Base-by-base conservation (phyloP, 1,284 basidiomycete genomes). In the Thecaphora thlaspeos region DNA sequence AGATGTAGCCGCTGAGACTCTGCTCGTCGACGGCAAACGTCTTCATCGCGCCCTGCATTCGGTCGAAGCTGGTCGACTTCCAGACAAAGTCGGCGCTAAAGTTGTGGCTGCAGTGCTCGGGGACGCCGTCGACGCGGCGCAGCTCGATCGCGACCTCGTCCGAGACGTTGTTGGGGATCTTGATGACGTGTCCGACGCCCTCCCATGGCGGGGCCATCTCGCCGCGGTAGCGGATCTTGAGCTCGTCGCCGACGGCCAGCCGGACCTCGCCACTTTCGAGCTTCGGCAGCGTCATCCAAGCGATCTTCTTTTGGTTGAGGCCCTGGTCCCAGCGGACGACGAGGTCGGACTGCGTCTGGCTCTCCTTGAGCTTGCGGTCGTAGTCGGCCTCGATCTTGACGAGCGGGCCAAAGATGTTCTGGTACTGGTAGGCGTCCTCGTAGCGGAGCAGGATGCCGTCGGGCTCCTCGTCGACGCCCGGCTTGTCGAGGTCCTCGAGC, bases 301-400 rank as follows among this genome's bases (percentile, higher is more conserved):
- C 94, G 17, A 97, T 88, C 32, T 93, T 86, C 80, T 96, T 97
- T 80, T 96, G 93, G 78, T 98, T 98, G 61, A 97, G 81, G 80
- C 95, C 94, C 62, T 96, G 83, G 79, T 98, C 95, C 95, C 95
- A 99, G 41, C 95, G 84, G 14, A 99, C 88, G 21, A 87, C 86
- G 65, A 99, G 90, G 70, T 95, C 91, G 18, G 90, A 94, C 81
- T 99, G 95, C 0, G 93, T 96, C 81, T 98, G 95, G 54, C 90
- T 90, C 79, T 99, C 95, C 80, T 98, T 98, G 73, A 98, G 83
- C 57, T 88, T 86, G 80, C 95, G 94, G 79, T 99, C 95, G 75
- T 97, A 99, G 81, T 98, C 95, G 7, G 95, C 95, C 78, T 99
- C 95, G 71, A 98, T 97, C 82, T 98, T 98, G 78, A 99, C 94